Evolutionary conservation across 805 yeast species (phyloP).

Genomic region (Spathaspora gorwiae): DNA sequence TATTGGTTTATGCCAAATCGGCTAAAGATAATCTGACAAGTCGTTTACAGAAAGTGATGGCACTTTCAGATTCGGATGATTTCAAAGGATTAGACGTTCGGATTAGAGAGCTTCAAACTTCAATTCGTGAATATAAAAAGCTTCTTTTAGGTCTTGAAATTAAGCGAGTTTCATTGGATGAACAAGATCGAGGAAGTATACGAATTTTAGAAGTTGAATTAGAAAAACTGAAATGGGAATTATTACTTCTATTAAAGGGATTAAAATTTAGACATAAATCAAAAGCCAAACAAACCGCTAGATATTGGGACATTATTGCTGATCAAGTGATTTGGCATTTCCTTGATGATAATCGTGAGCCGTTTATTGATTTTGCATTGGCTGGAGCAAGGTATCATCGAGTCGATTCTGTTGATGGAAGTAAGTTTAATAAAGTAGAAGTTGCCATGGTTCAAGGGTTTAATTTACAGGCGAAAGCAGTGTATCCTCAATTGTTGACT

Average conservation of each 20-base stretch:
- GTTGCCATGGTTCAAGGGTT: conserved; percentile 64
- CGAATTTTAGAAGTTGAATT: conserved; percentile 26
- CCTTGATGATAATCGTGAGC: conserved; percentile 52
- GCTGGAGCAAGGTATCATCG: conserved; percentile 59
- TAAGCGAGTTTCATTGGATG: conserved; percentile 20
- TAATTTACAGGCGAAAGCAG: conserved; percentile 52
- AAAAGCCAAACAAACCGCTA: conserved; percentile 13
- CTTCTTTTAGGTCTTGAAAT: conserved; percentile 38
- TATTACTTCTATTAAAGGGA: conserved; percentile 30
- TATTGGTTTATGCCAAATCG: conserved; percentile 25
- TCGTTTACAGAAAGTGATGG: conserved; percentile 32
- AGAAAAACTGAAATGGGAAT: conserved; percentile 29
- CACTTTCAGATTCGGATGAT: conserved; percentile 33
- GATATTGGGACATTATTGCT: conserved; percentile 34
- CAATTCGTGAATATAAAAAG: conserved; percentile 24
- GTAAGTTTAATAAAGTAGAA: conserved; percentile 56
- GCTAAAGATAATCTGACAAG: conserved; percentile 31
- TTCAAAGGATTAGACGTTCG: conserved; percentile 29
- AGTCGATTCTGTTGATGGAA: conserved; percentile 59
- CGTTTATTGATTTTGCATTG: conserved; percentile 67
- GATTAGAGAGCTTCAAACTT: conserved; percentile 25
- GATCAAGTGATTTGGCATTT: conserved; percentile 71
- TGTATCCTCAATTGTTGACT: conserved; percentile 68
- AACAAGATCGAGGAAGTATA: conserved; percentile 17
- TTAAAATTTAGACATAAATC: conserved; percentile 17